Conservation (phyloP, 139 green algal species). For the Axilococcus clingmanii region DNA sequence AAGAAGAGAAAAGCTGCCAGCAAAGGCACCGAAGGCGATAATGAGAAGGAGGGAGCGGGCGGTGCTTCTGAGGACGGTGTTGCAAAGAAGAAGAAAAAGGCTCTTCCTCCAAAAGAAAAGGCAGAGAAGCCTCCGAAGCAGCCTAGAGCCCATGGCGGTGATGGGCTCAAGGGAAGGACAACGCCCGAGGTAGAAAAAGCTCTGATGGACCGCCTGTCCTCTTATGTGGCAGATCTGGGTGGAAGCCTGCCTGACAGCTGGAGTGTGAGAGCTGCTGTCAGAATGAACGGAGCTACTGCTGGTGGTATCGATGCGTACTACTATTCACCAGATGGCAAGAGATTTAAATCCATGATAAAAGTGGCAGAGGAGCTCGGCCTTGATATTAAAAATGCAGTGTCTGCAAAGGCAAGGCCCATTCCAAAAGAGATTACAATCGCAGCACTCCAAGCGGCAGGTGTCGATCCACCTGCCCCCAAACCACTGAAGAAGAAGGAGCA, state of each 20-base stretch:
- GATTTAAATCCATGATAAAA: conserved; percentile 23
- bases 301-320: conserved; percentile 27
- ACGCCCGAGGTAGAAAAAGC: conserved; percentile 13
- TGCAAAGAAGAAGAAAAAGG: background rate
- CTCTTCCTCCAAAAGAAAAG: background rate
- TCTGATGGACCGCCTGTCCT: conserved; percentile 16
- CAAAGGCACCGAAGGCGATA: background rate
- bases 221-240: conserved; percentile 19
- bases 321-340: conserved; percentile 16
- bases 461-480: too few relatives aligned
- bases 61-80: background rate
- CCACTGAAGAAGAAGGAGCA: too few relatives aligned
- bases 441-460: conserved; percentile 1
- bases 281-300: conserved; percentile 11
- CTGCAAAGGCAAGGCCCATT: too few relatives aligned
- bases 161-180: conserved; percentile 4
- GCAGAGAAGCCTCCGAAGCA: background rate
- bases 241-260: conserved; percentile 13
- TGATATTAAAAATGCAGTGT: background rate
- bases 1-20: background rate
- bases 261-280: conserved; percentile 14
- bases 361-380: conserved; percentile 8
- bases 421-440: conserved; percentile 6
- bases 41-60: background rate
- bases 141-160: background rate